These are phyloP conservation scores for Phialemoniopsis sp. DNA, from an alignment of 2,329 filamentous ascomycete genomes.

Conservation along the genomic window DNA sequence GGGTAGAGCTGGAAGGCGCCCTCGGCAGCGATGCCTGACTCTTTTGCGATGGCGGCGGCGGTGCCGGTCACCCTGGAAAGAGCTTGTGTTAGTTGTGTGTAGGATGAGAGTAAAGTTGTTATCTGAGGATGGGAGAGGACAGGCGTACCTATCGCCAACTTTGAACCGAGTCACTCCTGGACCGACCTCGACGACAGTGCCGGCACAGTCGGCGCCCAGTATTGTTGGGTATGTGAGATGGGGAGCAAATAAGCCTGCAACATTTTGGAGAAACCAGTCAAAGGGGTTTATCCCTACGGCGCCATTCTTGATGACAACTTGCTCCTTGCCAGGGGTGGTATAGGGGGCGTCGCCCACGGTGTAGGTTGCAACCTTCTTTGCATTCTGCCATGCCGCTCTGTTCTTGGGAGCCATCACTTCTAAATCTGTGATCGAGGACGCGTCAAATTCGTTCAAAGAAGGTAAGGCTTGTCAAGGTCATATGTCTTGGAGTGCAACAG, in stretches of 20 bases:
- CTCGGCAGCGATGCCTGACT: too few species aligned
- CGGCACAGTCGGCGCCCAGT: constrained; percentile 26
- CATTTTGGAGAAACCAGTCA: constrained; percentile 21
- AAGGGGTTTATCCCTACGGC: constrained; percentile 27
- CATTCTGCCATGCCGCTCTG: constrained; percentile 1
- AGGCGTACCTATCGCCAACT: constrained; percentile 26
- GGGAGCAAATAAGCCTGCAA: constrained; percentile 16
- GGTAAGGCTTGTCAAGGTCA: too few species aligned
- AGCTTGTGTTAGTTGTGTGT: too few species aligned
- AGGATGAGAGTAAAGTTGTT: too few species aligned
- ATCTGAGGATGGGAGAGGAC: too few species aligned
- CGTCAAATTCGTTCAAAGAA: too few species aligned
- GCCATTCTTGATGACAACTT: constrained; percentile 20
- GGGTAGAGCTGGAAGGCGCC: constrained; percentile 18
- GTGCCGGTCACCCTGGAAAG: constrained; percentile 18
- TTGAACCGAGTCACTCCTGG: constrained; percentile 16
- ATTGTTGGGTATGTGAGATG: constrained; percentile 25
- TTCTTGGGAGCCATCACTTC: constrained; percentile 1
- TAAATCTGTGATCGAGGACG: too few species aligned
- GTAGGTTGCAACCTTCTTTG: background rate
- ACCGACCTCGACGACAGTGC: constrained; percentile 25
- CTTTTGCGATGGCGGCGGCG: constrained; percentile 11
- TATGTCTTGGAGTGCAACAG: too few species aligned
- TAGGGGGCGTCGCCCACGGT: constrained; percentile 1
- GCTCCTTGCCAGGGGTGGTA: constrained; percentile 1